phyloP scores from a whole-genome alignment of 108 stramenopile species.

The Fragilaria crotonensis region DNA sequence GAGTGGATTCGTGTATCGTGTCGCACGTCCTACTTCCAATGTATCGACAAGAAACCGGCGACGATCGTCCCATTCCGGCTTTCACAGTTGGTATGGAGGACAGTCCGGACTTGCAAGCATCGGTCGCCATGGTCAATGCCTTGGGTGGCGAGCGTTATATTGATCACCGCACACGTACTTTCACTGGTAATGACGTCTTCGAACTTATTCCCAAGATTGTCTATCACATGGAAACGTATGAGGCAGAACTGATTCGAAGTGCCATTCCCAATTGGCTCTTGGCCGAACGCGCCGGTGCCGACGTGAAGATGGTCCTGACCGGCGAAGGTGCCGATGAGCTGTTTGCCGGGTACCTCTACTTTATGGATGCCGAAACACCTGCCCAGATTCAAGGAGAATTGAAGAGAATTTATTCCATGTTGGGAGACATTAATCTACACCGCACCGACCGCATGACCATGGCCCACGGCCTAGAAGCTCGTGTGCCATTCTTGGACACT shows the following conservation, averaged over 20 bases:
- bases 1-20: constrained; percentile 68
- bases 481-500: constrained; percentile 76
- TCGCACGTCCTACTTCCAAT: constrained; percentile 51
- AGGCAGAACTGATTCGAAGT: constrained; percentile 71
- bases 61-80: constrained; percentile 56
- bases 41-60: constrained; percentile 41
- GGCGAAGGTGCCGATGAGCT: constrained; percentile 68
- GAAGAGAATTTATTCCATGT: constrained; percentile 54
- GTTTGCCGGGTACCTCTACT: constrained; percentile 73
- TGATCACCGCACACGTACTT: constrained; percentile 46
- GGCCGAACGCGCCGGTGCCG: constrained; percentile 56
- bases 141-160: constrained; percentile 47
- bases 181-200: constrained; percentile 66
- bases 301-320: constrained; percentile 77
- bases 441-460: constrained; percentile 78
- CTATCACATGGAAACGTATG: constrained; percentile 81
- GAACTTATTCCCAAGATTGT: constrained; percentile 66
- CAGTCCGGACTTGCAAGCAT: constrained; percentile 69
- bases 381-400: constrained; percentile 56
- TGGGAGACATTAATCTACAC: constrained; percentile 65
- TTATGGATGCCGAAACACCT: constrained; percentile 53
- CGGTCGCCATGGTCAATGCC: constrained; percentile 54
- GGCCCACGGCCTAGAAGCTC: constrained; percentile 71
- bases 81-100: constrained; percentile 76
- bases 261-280: constrained; percentile 73